These are phyloP conservation scores for Lactarius trivialis DNA, from an alignment of 768 basidiomycete genomes.

Conservation along the genomic window DNA sequence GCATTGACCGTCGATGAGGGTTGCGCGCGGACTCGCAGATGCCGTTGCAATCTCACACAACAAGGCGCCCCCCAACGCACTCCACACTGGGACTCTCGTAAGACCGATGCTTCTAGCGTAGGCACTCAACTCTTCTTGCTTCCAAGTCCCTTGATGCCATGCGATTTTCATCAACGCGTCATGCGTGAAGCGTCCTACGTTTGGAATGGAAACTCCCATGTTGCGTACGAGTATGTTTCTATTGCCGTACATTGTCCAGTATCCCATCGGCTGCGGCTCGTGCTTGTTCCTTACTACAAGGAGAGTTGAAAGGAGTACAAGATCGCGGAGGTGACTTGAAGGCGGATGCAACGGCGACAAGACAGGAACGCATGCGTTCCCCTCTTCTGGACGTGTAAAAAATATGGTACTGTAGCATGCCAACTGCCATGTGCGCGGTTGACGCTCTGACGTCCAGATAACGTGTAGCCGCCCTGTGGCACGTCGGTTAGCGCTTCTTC, in stretches of 20 bases:
- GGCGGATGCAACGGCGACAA: not conserved
- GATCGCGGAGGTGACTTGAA: not conserved
- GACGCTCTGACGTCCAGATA: not conserved
- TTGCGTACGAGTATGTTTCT: not conserved
- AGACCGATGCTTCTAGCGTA: not conserved
- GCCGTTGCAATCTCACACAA: not conserved
- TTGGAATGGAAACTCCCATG: not conserved
- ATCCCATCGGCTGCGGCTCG: not conserved
- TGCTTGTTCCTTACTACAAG: not conserved
- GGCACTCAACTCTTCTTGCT: constrained; percentile 1
- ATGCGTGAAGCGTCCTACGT: not conserved
- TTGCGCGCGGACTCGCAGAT: not conserved
- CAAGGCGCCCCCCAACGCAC: not conserved
- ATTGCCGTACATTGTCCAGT: not conserved
- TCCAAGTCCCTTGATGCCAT: not conserved
- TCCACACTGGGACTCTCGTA: not conserved
- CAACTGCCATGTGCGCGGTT: not conserved
- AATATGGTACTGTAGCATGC: not conserved
- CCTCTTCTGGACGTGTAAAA: not conserved
- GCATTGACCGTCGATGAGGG: too few relatives aligned
- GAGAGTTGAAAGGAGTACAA: too few relatives aligned
- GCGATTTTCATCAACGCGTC: not conserved
- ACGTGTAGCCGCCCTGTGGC: not conserved
- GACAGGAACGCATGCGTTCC: not conserved
- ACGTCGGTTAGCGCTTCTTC: not conserved